phyloP scores from a whole-genome alignment of 108 stramenopile species.

The Seminavis robusta region DNA sequence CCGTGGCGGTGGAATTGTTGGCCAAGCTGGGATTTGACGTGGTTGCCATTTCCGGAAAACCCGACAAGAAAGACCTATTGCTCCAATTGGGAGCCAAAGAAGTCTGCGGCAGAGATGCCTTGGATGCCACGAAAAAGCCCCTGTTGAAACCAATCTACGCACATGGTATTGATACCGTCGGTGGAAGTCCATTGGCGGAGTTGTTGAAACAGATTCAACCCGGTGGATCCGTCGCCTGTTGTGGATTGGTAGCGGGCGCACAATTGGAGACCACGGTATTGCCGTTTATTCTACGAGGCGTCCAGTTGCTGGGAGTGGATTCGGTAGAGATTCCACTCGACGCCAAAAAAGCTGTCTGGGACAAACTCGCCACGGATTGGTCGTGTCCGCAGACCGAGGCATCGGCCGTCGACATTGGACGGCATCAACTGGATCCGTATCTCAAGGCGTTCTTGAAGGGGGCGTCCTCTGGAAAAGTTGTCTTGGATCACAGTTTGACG shows the following conservation, averaged over 20 bases:
- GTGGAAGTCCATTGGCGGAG: constrained; percentile 13
- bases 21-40: constrained; percentile 24
- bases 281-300: constrained; percentile 44
- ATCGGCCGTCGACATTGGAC: constrained; percentile 10
- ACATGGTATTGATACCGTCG: constrained; percentile 32
- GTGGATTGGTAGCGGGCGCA: constrained; percentile 30
- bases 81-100: constrained; percentile 23
- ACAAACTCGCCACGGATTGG: constrained; percentile 13
- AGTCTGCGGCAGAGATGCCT: constrained; percentile 14
- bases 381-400: constrained; percentile 1
- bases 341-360: constrained; percentile 20
- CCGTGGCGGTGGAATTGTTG: constrained; percentile 27
- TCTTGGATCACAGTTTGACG: not conserved
- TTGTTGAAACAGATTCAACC: constrained; percentile 12
- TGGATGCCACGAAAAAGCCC: constrained; percentile 16
- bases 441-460: constrained; percentile 7
- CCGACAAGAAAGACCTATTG: constrained; percentile 8
- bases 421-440: not conserved
- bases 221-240: constrained; percentile 29
- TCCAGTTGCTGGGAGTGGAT: constrained; percentile 31
- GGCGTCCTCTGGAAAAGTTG: not conserved
- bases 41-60: constrained; percentile 14
- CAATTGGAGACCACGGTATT: constrained; percentile 26
- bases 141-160: constrained; percentile 18
- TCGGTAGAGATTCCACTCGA: constrained; percentile 21